These are phyloP conservation scores for Debaryomyces subglobosus DNA, from an alignment of 1,139 yeast species.

Conservation along the genomic window DNA sequence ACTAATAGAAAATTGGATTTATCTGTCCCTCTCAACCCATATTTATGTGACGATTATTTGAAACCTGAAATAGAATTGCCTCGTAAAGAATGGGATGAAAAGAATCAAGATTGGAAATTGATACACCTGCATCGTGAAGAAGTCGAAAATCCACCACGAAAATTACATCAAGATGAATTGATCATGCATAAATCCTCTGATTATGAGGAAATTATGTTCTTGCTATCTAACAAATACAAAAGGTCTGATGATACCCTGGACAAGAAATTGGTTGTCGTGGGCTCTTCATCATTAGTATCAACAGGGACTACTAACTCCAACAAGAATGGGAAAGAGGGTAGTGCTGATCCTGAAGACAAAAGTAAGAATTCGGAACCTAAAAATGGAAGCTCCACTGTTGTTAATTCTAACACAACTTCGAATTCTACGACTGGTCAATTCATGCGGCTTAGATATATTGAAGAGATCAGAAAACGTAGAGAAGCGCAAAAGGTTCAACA, in stretches of 20 bases:
- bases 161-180: conserved; percentile 49
- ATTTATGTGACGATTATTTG: conserved; percentile 47
- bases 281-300: conserved; percentile 29
- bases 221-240: conserved; percentile 45
- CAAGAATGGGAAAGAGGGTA: conserved; percentile 20
- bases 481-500: conserved; percentile 49
- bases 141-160: conserved; percentile 45
- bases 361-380: conserved; percentile 28
- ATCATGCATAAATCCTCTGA: conserved; percentile 75
- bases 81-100: conserved; percentile 41
- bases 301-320: conserved; percentile 12
- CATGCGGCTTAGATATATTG: conserved; percentile 51
- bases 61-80: conserved; percentile 54
- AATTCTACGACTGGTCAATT: conserved; percentile 42
- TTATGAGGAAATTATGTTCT: conserved; percentile 85
- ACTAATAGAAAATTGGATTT: conserved; percentile 78
- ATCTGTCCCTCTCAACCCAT: conserved; percentile 73
- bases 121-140: conserved; percentile 50
- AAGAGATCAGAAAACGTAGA: conserved; percentile 49
- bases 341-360: conserved; percentile 26
- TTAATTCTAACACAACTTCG: conserved; percentile 24
- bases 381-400: conserved; percentile 16
- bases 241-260: conserved; percentile 42
- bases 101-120: conserved; percentile 36
- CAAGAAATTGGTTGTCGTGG: conserved; percentile 46